Percentiles rank a stretch among this genome's conserved stretches.
Evolutionary conservation across 306 rosid genomes (phyloP).

Genomic region (Elaeagnus macrophylla): DNA sequence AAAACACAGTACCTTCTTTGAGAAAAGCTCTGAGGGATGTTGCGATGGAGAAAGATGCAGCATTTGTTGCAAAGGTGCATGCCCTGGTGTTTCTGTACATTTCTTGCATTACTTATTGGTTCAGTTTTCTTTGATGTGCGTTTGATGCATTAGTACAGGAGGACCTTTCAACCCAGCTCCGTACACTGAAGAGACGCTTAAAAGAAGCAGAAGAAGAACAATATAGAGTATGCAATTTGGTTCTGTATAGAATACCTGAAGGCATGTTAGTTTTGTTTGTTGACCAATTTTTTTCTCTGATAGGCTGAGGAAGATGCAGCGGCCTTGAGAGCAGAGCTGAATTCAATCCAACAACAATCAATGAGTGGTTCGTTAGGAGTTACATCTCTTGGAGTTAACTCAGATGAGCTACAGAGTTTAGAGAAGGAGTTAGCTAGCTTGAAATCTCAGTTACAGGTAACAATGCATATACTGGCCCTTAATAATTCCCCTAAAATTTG

Average conservation of each 20-base stretch:
- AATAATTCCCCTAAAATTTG: slow-evolving; percentile 9
- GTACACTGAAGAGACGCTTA: slow-evolving; percentile 64
- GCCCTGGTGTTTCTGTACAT: slow-evolving; percentile 1
- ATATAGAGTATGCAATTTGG: slow-evolving; percentile 61
- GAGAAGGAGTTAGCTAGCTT: slow-evolving; percentile 69
- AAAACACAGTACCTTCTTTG: slow-evolving; percentile 66
- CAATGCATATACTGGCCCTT: slow-evolving; percentile 7
- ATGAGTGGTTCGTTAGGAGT: slow-evolving; percentile 48
- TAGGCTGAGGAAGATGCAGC: slow-evolving; percentile 99
- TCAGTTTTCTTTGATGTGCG: slow-evolving; percentile 7
- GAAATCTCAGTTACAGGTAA: slow-evolving; percentile 62
- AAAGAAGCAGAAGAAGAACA: slow-evolving; percentile 96
- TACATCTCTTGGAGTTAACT: slow-evolving; percentile 37
- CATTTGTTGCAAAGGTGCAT: slow-evolving; percentile 75
- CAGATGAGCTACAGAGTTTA: slow-evolving; percentile 53
- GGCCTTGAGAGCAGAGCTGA: slow-evolving; percentile 79
- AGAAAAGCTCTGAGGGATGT: slow-evolving; percentile 88
- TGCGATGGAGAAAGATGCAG: slow-evolving; percentile 98
- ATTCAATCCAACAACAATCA: slow-evolving; percentile 76
- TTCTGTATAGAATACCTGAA: slow-evolving; percentile 1
- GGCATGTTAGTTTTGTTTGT: slow-evolving; percentile 5
- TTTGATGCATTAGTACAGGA: slow-evolving; percentile 45
- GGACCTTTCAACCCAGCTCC: slow-evolving; percentile 85
- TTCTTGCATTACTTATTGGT: slow-evolving; percentile 1
- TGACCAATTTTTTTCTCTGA: slow-evolving; percentile 30